Evolutionary conservation across 495 filamentous ascomycete species (phyloP).

Genomic region (Parachaetomium inaequale): DNA sequence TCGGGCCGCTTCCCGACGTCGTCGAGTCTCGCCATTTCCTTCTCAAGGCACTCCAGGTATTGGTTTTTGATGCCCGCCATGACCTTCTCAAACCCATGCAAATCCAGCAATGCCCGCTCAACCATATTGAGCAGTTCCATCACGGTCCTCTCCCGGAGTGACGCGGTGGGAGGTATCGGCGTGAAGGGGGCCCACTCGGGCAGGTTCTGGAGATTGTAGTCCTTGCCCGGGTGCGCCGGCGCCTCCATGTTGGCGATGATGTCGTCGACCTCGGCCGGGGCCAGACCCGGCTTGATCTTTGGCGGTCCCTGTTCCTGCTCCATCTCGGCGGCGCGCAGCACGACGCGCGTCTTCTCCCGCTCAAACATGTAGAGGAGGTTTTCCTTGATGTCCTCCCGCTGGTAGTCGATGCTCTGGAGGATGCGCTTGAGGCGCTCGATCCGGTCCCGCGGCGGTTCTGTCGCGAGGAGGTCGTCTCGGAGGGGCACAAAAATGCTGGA

Average conservation of each 20-base stretch:
- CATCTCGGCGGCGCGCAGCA: conserved; percentile 51
- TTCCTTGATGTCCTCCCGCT: conserved; percentile 37
- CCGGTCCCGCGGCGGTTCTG: conserved; percentile 28
- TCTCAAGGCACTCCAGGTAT: conserved; percentile 24
- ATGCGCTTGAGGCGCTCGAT: conserved; percentile 33
- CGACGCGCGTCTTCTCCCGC: conserved; percentile 37
- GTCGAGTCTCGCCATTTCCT: conserved; percentile 24
- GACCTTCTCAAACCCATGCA: conserved; percentile 21
- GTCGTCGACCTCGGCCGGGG: conserved; percentile 24
- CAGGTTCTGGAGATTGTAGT: conserved; percentile 27
- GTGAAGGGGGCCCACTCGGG: not conserved
- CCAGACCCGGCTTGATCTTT: conserved; percentile 9
- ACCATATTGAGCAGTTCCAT: conserved; percentile 24
- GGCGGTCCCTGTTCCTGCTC: conserved; percentile 56
- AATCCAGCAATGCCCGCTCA: conserved; percentile 17
- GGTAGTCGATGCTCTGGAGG: conserved; percentile 41
- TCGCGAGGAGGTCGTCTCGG: conserved; percentile 31
- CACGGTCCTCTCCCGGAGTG: conserved; percentile 25
- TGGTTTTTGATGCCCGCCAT: conserved; percentile 21
- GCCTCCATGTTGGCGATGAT: conserved; percentile 32
- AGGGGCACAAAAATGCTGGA: conserved; percentile 46
- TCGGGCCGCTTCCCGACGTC: conserved; percentile 26
- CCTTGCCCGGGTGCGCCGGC: conserved; percentile 15
- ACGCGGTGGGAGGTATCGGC: conserved; percentile 4
- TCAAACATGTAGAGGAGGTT: conserved; percentile 44